Evolutionary conservation across 805 yeast species (phyloP).

Genomic region (Limtongia smithiae): DNA sequence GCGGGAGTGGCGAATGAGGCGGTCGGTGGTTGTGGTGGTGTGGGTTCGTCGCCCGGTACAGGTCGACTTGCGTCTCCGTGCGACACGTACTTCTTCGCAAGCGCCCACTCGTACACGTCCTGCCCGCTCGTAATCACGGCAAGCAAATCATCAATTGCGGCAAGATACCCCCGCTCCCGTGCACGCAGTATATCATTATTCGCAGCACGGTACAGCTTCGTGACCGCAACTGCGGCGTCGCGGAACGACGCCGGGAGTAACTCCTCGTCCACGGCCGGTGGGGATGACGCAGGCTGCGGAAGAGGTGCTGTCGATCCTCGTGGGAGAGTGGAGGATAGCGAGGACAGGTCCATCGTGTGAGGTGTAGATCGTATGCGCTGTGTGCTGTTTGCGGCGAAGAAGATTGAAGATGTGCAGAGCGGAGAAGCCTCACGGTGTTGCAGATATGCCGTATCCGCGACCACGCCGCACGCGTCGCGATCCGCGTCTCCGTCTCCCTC

Average conservation of each 20-base stretch:
- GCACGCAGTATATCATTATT: conserved; percentile 49
- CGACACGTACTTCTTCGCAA: conserved; percentile 12
- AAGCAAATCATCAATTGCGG: conserved; percentile 57
- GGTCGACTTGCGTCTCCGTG: not conserved
- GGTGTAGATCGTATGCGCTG: too few relatives aligned
- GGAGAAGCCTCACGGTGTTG: too few relatives aligned
- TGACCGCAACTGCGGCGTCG: conserved; percentile 67
- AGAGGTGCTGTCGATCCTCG: conserved; percentile 49
- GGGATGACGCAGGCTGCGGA: conserved; percentile 38
- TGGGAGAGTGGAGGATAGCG: conserved; percentile 55
- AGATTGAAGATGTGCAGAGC: too few relatives aligned
- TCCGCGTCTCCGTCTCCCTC: too few relatives aligned
- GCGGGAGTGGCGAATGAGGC: conserved; percentile 1
- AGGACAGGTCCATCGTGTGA: conserved; percentile 56
- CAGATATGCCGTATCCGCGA: too few relatives aligned
- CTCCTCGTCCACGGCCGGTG: conserved; percentile 42
- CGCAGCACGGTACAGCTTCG: conserved; percentile 61
- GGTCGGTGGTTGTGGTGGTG: not conserved
- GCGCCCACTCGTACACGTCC: conserved; percentile 30
- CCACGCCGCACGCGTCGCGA: too few relatives aligned
- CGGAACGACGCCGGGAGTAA: conserved; percentile 64
- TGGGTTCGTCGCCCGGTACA: not conserved
- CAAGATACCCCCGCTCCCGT: conserved; percentile 56
- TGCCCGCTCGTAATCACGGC: conserved; percentile 25
- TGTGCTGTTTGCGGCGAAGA: too few relatives aligned